Base-by-base conservation (phyloP, 805 yeast species). In the Candida ortonii region DNA sequence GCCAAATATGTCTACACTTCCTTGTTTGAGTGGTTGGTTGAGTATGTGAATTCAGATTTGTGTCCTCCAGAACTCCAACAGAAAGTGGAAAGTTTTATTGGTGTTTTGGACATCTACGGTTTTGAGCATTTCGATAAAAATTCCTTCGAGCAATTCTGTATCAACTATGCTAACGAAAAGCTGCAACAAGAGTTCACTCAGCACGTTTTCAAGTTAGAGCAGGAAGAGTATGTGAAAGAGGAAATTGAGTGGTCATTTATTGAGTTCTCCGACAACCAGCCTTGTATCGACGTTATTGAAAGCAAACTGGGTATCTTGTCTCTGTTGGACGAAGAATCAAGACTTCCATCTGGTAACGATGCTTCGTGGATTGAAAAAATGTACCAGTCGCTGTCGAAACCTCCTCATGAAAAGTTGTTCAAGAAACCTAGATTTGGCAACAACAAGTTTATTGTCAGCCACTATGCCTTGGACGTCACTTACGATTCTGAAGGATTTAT, bases 141-240 rank as follows among this genome's bases (percentile, higher is more conserved):
- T 64, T 88, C 96, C 7, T 90, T 90, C 55, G 98, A 90, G 64
- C 98, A 90, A 62, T 90, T 90, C 63, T 90, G 98, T 68, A 89
- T 89, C 64, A 89, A 89, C 61, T 89, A 89, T 60, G 96, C 97
- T 28, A 89, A 89, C 63, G 98, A 90, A 67, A 90, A 90, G 64
- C 72, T 90, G 51, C 97, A 90, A 64, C 97, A 90, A 63, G 97
- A 90, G 61, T 90, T 90, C 64, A 90, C 89, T 53, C 97, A 88
- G 67, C 97, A 90, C 54, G 97, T 90, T 34, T 90, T 90, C 75
- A 90, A 90, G 58, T 73, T 93, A 43, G 98, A 90, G 59, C 97
- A 93, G 68, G 96, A 89, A 55, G 97, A 93, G 57, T 90, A 90
- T 57, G 73, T 88, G 34, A 77, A 76, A 40, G 97, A 90, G 65